Evolutionary conservation across 1,139 yeast genomes (phyloP).

Genomic region (Ogataea hybrid): DNA sequence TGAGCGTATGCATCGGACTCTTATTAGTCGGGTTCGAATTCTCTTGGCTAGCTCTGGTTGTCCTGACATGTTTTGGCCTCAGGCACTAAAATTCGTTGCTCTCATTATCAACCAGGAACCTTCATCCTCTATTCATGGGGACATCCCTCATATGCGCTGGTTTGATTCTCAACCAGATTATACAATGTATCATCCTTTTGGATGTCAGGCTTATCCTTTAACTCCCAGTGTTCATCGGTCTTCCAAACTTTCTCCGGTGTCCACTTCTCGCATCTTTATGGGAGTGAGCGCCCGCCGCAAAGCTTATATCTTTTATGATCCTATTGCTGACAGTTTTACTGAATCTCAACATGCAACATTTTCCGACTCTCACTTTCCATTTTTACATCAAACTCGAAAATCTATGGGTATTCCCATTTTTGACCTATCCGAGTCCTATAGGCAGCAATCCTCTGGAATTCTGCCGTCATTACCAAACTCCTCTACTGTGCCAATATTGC

Average conservation of each 20-base stretch:
- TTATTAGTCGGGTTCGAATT: neutral
- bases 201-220: neutral
- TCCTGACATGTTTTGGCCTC: slow-evolving; percentile 1
- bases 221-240: neutral
- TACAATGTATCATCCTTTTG: neutral
- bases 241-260: neutral
- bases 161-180: neutral
- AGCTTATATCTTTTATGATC: neutral
- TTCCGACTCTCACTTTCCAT: no score
- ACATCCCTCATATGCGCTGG: neutral
- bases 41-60: neutral
- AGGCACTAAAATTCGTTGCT: neutral
- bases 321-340: neutral
- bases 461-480: no score
- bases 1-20: slow-evolving; percentile 1
- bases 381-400: no score
- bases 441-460: no score
- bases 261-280: neutral
- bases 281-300: neutral
- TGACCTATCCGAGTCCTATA: no score
- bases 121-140: neutral
- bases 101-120: neutral
- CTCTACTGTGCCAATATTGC: no score
- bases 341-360: neutral
- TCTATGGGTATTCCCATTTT: no score